Conservation (phyloP, 2,329 filamentous ascomycete genomes). For the Penicillium polonicum region DNA sequence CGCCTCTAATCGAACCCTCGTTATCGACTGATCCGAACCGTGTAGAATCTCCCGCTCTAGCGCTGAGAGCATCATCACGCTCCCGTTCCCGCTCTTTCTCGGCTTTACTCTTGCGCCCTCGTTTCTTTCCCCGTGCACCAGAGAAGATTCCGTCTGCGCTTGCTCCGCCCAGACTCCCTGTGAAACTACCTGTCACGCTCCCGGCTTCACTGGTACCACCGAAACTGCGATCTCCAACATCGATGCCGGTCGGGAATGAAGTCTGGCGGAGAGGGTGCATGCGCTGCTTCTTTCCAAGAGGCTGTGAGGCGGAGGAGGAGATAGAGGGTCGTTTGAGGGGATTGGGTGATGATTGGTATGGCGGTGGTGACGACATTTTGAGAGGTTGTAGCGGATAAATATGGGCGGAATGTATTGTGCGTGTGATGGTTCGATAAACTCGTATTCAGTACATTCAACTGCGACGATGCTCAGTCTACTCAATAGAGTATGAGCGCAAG, state of each 20-base stretch:
- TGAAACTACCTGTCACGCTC: slow-evolving; percentile 45
- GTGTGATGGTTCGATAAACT: too few relatives aligned
- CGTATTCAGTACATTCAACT: background rate
- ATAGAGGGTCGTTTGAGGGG: slow-evolving; percentile 45
- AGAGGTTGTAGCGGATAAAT: background rate
- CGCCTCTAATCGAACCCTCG: slow-evolving; percentile 35
- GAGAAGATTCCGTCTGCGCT: slow-evolving; percentile 38
- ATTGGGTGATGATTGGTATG: slow-evolving; percentile 30
- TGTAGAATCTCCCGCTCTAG: slow-evolving; percentile 25
- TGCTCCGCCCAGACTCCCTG: slow-evolving; percentile 41
- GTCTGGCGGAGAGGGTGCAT: slow-evolving; percentile 51
- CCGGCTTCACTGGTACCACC: slow-evolving; percentile 40
- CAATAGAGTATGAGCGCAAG: background rate
- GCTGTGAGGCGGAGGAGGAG: slow-evolving; percentile 38
- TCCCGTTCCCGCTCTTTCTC: slow-evolving; percentile 39
- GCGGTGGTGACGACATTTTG: slow-evolving; percentile 43
- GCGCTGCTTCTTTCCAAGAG: slow-evolving; percentile 34
- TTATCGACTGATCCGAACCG: slow-evolving; percentile 36
- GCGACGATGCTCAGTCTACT: background rate
- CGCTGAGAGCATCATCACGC: slow-evolving; percentile 31
- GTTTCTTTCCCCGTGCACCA: slow-evolving; percentile 33
- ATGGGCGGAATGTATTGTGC: too few relatives aligned
- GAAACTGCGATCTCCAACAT: slow-evolving; percentile 32
- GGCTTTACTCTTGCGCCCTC: slow-evolving; percentile 40
- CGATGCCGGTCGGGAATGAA: slow-evolving; percentile 42